Conservation (phyloP, 148 eudicot genomes). For the Silene latifolia region DNA sequence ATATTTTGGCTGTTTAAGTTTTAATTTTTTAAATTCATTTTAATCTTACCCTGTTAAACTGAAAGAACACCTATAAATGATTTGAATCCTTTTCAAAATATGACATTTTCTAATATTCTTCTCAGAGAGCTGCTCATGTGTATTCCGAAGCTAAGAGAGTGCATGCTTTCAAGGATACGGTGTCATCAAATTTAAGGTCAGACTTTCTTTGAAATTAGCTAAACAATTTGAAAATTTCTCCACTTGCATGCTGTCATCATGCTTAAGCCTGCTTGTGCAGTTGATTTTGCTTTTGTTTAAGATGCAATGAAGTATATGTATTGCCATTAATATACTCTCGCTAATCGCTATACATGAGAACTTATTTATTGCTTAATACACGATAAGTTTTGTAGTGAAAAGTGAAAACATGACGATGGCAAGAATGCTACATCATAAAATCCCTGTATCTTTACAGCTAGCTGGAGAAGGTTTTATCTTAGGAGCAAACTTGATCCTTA, state of each 20-base stretch:
- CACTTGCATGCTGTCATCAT: neutral
- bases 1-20: neutral
- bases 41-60: neutral
- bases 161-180: constrained; percentile 86
- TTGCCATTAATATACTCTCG: neutral
- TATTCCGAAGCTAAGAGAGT: constrained; percentile 98
- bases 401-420: neutral
- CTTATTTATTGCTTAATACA: neutral
- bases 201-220: constrained; percentile 13
- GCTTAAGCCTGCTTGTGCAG: neutral
- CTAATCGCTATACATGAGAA: neutral
- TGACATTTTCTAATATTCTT: constrained; percentile 11
- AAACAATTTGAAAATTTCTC: neutral
- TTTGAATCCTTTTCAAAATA: neutral
- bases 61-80: neutral
- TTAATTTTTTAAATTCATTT: neutral
- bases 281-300: neutral
- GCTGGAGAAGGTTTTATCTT: neutral
- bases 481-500: neutral
- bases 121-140: constrained; percentile 92
- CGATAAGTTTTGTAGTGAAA: neutral
- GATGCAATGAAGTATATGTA: neutral
- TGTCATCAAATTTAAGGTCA: constrained; percentile 69
- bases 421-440: neutral
- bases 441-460: neutral